phyloP scores from a whole-genome alignment of 148 eudicot genomes.

The Camellia japonica region DNA sequence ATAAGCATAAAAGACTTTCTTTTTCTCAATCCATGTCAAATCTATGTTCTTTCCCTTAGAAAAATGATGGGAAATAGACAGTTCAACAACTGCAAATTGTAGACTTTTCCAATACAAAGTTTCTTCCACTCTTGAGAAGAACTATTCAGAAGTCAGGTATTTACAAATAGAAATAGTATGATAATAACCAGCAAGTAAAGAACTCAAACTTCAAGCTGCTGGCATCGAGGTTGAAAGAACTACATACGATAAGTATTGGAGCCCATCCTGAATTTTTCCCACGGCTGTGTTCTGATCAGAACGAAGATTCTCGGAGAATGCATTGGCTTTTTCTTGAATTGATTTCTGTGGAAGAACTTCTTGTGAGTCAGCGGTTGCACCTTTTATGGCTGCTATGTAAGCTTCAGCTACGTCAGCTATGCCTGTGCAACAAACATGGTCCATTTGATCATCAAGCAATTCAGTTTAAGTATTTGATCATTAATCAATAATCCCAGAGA shows the following conservation, averaged over 20 bases:
- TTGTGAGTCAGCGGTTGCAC: conserved; percentile 41
- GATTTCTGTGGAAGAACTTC: conserved; percentile 51
- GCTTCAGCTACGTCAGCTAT: conserved; percentile 91
- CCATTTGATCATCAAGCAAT: not conserved
- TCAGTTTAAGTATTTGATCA: not conserved
- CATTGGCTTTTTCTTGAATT: conserved; percentile 65
- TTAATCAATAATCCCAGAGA: not conserved
- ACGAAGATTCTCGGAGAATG: conserved; percentile 55
- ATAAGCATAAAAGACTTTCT: not conserved
- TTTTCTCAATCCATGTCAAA: not conserved
- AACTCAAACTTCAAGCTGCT: conserved; percentile 39
- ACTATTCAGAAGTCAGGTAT: not conserved
- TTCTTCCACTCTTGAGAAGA: too few species aligned
- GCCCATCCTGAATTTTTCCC: conserved; percentile 79
- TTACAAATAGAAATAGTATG: not conserved
- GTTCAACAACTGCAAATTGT: not conserved
- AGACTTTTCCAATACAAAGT: not conserved
- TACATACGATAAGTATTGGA: conserved; percentile 59
- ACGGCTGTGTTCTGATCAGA: conserved; percentile 58
- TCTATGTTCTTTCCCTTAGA: not conserved
- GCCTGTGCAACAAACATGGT: conserved; percentile 41
- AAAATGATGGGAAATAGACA: conserved; percentile 11
- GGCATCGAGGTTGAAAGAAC: conserved; percentile 78
- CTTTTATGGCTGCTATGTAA: conserved; percentile 71
- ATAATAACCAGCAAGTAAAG: not conserved